phyloP scores from a whole-genome alignment of 352 stramenopile genomes.

The Globisporangium cylindrosporum region DNA sequence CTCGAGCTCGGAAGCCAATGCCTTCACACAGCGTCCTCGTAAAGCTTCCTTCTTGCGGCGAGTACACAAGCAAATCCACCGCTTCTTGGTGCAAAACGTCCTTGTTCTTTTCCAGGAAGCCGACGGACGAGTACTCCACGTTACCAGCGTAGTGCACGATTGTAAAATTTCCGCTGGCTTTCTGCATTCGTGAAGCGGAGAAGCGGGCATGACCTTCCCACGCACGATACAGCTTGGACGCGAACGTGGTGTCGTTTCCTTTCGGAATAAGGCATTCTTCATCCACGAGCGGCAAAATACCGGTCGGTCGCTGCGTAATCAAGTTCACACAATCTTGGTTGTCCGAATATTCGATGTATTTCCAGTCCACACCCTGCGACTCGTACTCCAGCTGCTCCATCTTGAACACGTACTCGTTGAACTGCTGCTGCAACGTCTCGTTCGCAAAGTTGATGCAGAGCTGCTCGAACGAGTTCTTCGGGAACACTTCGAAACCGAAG shows the following conservation, averaged over 20 bases:
- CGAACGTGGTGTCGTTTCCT: constrained; percentile 77
- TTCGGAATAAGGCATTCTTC: constrained; percentile 88
- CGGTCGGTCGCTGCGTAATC: constrained; percentile 84
- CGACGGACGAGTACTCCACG: constrained; percentile 73
- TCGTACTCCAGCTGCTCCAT: constrained; percentile 85
- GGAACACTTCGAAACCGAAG: constrained; percentile 92
- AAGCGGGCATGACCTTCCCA: constrained; percentile 66
- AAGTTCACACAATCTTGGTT: constrained; percentile 90
- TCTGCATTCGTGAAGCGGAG: constrained; percentile 72
- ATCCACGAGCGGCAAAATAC: constrained; percentile 82
- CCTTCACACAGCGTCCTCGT: constrained; percentile 66
- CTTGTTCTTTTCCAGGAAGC: constrained; percentile 88
- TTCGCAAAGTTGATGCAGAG: constrained; percentile 91
- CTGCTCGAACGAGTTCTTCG: constrained; percentile 89
- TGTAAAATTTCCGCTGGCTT: constrained; percentile 65
- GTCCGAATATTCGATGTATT: constrained; percentile 83
- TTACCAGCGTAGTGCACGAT: constrained; percentile 82
- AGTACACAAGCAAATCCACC: constrained; percentile 76
- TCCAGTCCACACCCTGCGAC: constrained; percentile 78
- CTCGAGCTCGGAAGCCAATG: constrained; percentile 41
- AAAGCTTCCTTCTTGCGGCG: constrained; percentile 70
- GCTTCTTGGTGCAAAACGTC: constrained; percentile 81
- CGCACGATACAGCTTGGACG: constrained; percentile 77
- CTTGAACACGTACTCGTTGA: constrained; percentile 90
- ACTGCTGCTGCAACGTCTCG: constrained; percentile 86